Percentiles rank a stretch among this genome's conserved stretches.
Conservation (phyloP, 2,329 filamentous ascomycete species). For the Neofusicoccum kwambonambiense region DNA sequence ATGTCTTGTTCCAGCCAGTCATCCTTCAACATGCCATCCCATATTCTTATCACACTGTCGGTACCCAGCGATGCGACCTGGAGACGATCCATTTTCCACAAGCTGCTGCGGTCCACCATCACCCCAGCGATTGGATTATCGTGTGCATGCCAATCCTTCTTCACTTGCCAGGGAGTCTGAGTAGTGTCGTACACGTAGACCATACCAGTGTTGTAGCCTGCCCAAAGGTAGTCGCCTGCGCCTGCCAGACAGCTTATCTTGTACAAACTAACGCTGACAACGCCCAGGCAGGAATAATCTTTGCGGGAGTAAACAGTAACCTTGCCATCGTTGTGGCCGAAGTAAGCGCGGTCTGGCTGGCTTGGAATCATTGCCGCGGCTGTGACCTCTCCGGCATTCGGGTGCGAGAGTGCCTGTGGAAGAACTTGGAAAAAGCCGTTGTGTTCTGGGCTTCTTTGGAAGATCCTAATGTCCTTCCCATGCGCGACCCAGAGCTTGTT, state of each 20-base stretch:
- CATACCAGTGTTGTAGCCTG: constrained; percentile 90
- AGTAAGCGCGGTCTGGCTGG: constrained; percentile 76
- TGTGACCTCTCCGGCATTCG: constrained; percentile 80
- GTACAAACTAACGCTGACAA: constrained; percentile 86
- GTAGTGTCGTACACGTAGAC: constrained; percentile 88
- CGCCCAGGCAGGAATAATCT: constrained; percentile 73
- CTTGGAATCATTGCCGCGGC: constrained; percentile 74
- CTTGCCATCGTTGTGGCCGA: constrained; percentile 92
- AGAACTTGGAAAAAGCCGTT: constrained; percentile 73
- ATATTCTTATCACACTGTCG: constrained; percentile 79
- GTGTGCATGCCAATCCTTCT: constrained; percentile 95
- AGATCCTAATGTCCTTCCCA: constrained; percentile 84
- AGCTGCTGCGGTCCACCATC: constrained; percentile 73
- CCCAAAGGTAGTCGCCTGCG: constrained; percentile 83
- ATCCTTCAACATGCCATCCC: constrained; percentile 91
- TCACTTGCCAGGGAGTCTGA: constrained; percentile 78
- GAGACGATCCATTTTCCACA: constrained; percentile 79
- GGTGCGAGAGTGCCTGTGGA: constrained; percentile 66
- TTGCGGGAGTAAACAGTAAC: constrained; percentile 84
- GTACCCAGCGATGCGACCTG: constrained; percentile 85
- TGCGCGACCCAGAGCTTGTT: constrained; percentile 83
- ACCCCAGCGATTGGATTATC: constrained; percentile 78
- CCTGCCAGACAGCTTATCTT: constrained; percentile 88
- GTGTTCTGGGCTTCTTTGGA: constrained; percentile 68
- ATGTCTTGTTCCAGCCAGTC: constrained; percentile 93